A percentile compares a stretch with the other conserved stretches of the same genome.
These are phyloP conservation scores for Erythrobasidium hasegawianum DNA, from an alignment of 1,284 basidiomycete genomes.

Conservation along the genomic window DNA sequence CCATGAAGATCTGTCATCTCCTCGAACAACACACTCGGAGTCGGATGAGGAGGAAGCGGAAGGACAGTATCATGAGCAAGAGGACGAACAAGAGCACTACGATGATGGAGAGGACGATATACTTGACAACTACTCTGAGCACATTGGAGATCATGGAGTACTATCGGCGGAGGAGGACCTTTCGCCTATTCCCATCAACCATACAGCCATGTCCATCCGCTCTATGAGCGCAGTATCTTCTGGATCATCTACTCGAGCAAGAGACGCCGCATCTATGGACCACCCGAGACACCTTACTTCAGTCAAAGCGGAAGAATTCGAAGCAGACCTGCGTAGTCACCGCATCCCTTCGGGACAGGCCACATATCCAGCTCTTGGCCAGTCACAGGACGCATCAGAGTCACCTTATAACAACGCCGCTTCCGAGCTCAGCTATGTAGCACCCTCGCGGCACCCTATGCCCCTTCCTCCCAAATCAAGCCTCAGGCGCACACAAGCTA, in stretches of 20 bases:
- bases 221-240: constrained; percentile 29
- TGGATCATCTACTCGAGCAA: constrained; percentile 18
- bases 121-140: constrained; percentile 16
- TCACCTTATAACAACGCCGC: too few species aligned
- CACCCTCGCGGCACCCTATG: neutral
- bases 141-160: neutral
- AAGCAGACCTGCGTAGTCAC: constrained; percentile 12
- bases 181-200: constrained; percentile 20
- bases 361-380: too few species aligned
- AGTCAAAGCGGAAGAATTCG: constrained; percentile 23
- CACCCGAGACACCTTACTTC: constrained; percentile 4
- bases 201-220: constrained; percentile 9
- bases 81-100: constrained; percentile 4
- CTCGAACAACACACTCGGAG: neutral
- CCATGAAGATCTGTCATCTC: constrained; percentile 8
- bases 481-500: constrained; percentile 20
- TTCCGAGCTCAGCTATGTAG: neutral
- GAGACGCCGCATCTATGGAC: constrained; percentile 17
- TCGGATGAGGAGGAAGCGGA: neutral
- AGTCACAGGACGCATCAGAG: neutral
- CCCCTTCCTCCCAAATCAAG: neutral
- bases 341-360: constrained; percentile 2
- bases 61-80: neutral
- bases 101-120: constrained; percentile 21
- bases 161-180: neutral